A percentile compares a stretch with the other conserved stretches of the same genome.
Conservation (phyloP, 768 basidiomycete species). For the Sistotremastrum niveocremeum region DNA sequence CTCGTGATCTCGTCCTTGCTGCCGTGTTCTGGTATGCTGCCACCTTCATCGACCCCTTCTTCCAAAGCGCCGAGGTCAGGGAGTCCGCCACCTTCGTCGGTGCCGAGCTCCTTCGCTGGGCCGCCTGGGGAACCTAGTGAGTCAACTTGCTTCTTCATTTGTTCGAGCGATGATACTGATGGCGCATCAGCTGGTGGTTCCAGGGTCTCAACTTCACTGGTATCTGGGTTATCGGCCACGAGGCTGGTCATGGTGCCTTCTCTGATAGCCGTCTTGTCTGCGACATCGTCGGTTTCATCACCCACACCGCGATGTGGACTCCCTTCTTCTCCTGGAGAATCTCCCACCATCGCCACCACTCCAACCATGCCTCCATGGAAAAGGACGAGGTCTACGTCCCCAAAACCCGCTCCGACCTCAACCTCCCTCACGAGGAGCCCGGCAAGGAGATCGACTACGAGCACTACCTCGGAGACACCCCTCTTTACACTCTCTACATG, state of each 20-base stretch:
- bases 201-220: conserved; percentile 12
- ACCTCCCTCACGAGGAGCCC: conserved; percentile 25
- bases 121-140: conserved; percentile 34
- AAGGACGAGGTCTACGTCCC: conserved; percentile 66
- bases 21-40: conserved; percentile 28
- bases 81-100: conserved; percentile 21
- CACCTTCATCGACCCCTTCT: conserved; percentile 23
- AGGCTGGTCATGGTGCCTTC: conserved; percentile 1
- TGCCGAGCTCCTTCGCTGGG: conserved; percentile 27
- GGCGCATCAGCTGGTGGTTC: conserved; percentile 11
- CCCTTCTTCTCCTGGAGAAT: conserved; percentile 57
- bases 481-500: conserved; percentile 12
- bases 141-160: conserved; percentile 8
- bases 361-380: conserved; percentile 61
- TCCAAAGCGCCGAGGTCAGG: conserved; percentile 13
- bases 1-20: conserved; percentile 34
- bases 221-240: conserved; percentile 15
- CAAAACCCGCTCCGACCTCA: conserved; percentile 42
- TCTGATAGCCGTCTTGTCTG: neutral
- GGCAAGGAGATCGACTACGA: conserved; percentile 7
- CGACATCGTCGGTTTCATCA: neutral
- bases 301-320: conserved; percentile 31
- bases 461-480: conserved; percentile 20
- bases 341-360: conserved; percentile 59
- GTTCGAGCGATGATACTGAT: neutral